Evolutionary conservation across 345 rosid genomes (phyloP).

Genomic region (Eutrema japonicum): DNA sequence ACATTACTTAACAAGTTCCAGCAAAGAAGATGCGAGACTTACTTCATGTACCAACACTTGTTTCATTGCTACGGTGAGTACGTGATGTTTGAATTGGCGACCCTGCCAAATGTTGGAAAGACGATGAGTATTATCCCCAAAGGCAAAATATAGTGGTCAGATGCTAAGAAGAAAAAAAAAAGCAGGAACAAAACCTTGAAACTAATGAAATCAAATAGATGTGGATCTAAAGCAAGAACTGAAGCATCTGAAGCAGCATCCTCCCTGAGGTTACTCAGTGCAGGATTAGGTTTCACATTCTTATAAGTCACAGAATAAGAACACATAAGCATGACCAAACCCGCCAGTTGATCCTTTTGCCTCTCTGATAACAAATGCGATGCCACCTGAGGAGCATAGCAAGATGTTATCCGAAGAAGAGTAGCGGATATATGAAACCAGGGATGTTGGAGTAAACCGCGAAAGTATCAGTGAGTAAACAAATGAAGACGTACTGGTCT

Average conservation of each 20-base stretch:
- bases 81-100: slow-evolving; percentile 56
- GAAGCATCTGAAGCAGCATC: slow-evolving; percentile 57
- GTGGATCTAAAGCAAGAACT: slow-evolving; percentile 72
- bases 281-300: slow-evolving; percentile 55
- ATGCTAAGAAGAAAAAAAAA: slow-evolving; percentile 31
- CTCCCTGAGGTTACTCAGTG: slow-evolving; percentile 47
- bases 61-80: slow-evolving; percentile 75
- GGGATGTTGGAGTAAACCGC: not conserved
- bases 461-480: not conserved
- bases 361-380: slow-evolving; percentile 73
- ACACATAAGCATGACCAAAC: slow-evolving; percentile 69
- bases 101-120: slow-evolving; percentile 60
- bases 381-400: slow-evolving; percentile 65
- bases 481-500: slow-evolving; percentile 65
- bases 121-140: slow-evolving; percentile 19
- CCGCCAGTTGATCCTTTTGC: slow-evolving; percentile 70
- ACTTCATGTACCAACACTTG: slow-evolving; percentile 91
- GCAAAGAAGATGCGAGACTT: slow-evolving; percentile 34
- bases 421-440: not conserved
- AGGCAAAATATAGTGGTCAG: slow-evolving; percentile 20
- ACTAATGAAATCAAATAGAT: slow-evolving; percentile 63
- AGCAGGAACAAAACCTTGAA: slow-evolving; percentile 64
- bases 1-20: not conserved
- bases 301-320: slow-evolving; percentile 79
- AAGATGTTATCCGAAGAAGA: slow-evolving; percentile 13